A percentile compares a stretch with the other conserved stretches of the same genome.
phyloP scores from a whole-genome alignment of 163 green algal species.

The Coccomyxa subellipsoidea region DNA sequence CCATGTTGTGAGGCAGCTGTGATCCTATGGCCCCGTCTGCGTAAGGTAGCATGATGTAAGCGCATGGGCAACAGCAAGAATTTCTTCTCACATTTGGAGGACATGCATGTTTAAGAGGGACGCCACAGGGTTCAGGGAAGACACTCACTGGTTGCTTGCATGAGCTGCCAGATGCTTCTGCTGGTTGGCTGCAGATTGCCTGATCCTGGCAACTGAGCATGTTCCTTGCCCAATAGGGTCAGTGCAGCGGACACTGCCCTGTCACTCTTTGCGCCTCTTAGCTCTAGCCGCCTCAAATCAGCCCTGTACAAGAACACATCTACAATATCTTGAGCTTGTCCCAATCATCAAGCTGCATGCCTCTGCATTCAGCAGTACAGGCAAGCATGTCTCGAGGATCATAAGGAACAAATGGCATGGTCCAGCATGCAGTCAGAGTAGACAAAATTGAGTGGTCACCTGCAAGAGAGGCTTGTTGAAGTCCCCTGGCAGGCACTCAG shows the following conservation, averaged over 20 bases:
- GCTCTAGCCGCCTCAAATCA: conserved; percentile 30
- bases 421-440: not conserved
- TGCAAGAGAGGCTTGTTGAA: not conserved
- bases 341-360: not conserved
- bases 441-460: not conserved
- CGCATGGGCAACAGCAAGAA: too few relatives aligned
- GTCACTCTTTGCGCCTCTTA: conserved; percentile 21
- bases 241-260: conserved; percentile 21
- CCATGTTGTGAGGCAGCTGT: not conserved
- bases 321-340: not conserved
- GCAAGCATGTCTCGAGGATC: not conserved
- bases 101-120: not conserved
- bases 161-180: not conserved
- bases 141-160: not conserved
- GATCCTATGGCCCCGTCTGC: not conserved
- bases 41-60: too few relatives aligned
- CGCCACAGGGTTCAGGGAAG: not conserved
- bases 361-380: not conserved
- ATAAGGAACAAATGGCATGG: not conserved
- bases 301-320: conserved; percentile 6
- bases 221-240: not conserved
- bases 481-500: not conserved
- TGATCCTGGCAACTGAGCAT: not conserved
- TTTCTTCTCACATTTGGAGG: not conserved
- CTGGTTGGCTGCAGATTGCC: not conserved